Evolutionary conservation across 148 eudicot species (phyloP), one percentile per base, ranked within the genome.

Genomic region (Vaccinium macrocarpon): DNA sequence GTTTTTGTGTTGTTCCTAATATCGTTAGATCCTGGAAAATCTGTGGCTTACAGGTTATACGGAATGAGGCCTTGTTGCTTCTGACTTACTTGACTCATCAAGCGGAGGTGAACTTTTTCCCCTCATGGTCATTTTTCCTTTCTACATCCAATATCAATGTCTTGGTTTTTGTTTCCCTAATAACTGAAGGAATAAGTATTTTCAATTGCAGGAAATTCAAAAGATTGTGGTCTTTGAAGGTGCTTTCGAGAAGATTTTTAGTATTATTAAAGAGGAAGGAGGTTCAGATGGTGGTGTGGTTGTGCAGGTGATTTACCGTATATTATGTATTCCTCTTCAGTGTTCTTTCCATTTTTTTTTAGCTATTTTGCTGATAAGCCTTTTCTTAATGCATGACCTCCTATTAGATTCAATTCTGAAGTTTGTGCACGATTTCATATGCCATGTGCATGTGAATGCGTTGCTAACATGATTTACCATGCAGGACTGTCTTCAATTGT

Each of bases 231-330:
- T 97, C 81, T 97, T 95, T 88, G 99, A 97, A 90, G 95, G 98
- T 87, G 99, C 96, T 87, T 97, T 93, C 89, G 99, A 97, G 90
- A 97, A 97, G 93, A 93, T 95, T 64, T 95, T 97, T 87, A 91
- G 97, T 86, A 93, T 97, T 84, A 91, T 95, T 59, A 94, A 90
- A 90, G 99, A 97, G 89, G 99, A 97, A 90, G 99, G 99, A 35
- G 96, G 96, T 79, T 97, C 98, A 68, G 99, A 97, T 79, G 99
- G 99, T 32, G 99, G 99, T 53, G 99, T 97, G 21, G 97, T 97
- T 86, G 99, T 97, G 87, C 99, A 97, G 99, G 99, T 93, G 73
- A 83, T 84, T 87, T 78, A 35, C 25, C 0, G 5, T 70, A 42
- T 78, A 49, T 38, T 29, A 51, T 50, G 64, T 23, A 61, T 52